phyloP scores from a whole-genome alignment of 2,329 filamentous ascomycete species.

The Fusarium kyushuense region DNA sequence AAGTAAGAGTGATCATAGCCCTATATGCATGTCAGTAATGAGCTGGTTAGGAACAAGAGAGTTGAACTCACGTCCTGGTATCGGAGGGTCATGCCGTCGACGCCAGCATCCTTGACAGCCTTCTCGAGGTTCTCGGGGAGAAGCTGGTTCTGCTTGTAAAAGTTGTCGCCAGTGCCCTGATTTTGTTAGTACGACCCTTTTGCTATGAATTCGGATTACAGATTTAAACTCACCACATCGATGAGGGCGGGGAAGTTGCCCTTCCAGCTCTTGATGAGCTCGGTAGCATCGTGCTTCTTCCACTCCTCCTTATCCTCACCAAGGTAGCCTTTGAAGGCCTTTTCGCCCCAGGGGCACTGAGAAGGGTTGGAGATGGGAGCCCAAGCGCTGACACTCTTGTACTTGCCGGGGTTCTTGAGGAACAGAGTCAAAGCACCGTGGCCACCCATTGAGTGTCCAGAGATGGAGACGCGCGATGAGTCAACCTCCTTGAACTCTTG shows the following conservation, averaged over 20 bases:
- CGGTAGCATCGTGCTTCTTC: slow-evolving; percentile 92
- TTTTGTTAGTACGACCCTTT: neutral
- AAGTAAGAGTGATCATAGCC: slow-evolving; percentile 98
- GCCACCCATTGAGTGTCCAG: slow-evolving; percentile 96
- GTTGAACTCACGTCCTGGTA: slow-evolving; percentile 75
- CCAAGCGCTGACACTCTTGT: slow-evolving; percentile 89
- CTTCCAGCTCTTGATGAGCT: slow-evolving; percentile 83
- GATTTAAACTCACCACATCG: slow-evolving; percentile 76
- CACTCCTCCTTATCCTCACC: slow-evolving; percentile 81
- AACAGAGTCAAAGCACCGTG: slow-evolving; percentile 94
- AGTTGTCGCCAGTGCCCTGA: slow-evolving; percentile 91
- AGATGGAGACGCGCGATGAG: slow-evolving; percentile 78
- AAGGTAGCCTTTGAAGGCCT: slow-evolving; percentile 93
- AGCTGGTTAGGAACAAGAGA: too few species aligned
- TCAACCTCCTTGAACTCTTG: slow-evolving; percentile 78
- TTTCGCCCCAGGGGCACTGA: slow-evolving; percentile 92
- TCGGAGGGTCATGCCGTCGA: slow-evolving; percentile 79
- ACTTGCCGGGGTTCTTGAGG: slow-evolving; percentile 90
- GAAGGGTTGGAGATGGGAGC: slow-evolving; percentile 90
- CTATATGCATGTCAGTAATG: slow-evolving; percentile 50
- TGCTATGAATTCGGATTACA: neutral
- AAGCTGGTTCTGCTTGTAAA: slow-evolving; percentile 94
- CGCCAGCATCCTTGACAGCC: slow-evolving; percentile 80
- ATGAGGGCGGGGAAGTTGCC: slow-evolving; percentile 80
- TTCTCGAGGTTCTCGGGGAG: slow-evolving; percentile 92